Evolutionary conservation across 2,329 filamentous ascomycete genomes (phyloP).

Genomic region (Fusarium sp.): DNA sequence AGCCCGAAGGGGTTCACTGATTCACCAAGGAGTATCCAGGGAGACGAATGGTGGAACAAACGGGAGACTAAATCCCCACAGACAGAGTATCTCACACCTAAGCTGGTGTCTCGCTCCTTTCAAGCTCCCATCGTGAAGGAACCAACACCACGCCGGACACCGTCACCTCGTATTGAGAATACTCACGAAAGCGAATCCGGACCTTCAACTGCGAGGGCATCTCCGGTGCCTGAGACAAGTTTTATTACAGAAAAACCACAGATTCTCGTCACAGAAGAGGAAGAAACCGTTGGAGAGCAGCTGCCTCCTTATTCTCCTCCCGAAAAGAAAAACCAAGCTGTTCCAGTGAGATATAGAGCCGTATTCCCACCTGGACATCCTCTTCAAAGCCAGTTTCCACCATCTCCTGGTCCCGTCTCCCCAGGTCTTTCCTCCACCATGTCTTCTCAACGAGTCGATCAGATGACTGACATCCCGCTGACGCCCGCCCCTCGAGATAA

Average conservation of each 20-base stretch:
- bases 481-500: conserved; percentile 58
- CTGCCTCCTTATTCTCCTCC: conserved; percentile 72
- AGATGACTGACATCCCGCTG: conserved; percentile 71
- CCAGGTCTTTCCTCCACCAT: conserved; percentile 75
- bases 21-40: conserved; percentile 51
- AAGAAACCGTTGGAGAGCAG: conserved; percentile 54
- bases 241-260: conserved; percentile 57
- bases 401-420: conserved; percentile 74
- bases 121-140: conserved; percentile 56
- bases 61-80: conserved; percentile 33
- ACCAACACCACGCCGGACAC: conserved; percentile 56
- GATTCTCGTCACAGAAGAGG: conserved; percentile 58
- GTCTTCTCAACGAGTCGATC: conserved; percentile 73
- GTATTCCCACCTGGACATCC: conserved; percentile 71
- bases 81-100: conserved; percentile 37
- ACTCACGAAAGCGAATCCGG: conserved; percentile 29
- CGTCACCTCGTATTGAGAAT: conserved; percentile 49
- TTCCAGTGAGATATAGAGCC: conserved; percentile 66
- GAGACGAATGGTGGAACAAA: conserved; percentile 58
- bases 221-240: conserved; percentile 28
- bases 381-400: conserved; percentile 63
- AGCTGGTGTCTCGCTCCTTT: conserved; percentile 34
- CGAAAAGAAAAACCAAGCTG: conserved; percentile 54
- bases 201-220: conserved; percentile 42
- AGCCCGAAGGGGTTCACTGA: conserved; percentile 55